Base-by-base conservation (phyloP, 2,329 filamentous ascomycete species). In the Pyrenochaeta sp. region DNA sequence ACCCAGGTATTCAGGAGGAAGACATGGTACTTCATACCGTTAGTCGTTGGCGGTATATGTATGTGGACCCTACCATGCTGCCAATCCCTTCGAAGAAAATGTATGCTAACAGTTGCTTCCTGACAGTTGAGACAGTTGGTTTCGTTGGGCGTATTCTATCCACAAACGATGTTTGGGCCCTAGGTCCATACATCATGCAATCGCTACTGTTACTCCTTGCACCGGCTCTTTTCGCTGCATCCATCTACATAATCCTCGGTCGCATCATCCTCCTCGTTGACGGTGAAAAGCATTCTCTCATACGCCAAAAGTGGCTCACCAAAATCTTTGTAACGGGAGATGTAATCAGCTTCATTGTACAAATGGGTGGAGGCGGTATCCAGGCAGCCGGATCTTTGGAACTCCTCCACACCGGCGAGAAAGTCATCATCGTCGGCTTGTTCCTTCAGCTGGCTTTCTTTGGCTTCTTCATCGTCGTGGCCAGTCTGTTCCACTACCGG, bases 41-140 rank as follows among this genome's bases (percentile, higher is more conserved):
- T 85, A 35, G 56, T 82, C 3, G 63, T 85, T 17, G 82, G 82
- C n/a, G 79, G 80, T 14, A 44, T 79, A 10, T 83, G 82, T 83
- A 73, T 49, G 60, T 15, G 35, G 4, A 12, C 11, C 20, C 31
- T 70, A 65, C 35, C 17, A 5, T n/a, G 5, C 5, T 41, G 23
- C 4, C 23, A 27, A 9, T 21, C 21, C n/a, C n/a, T 31, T 21
- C 20, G 11, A 17, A 18, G 7, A 39, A 5, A 15, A 18, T 18
- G 4, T 5, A n/a, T 18, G 2, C 47, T 54, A 7, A 58, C 5
- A 2, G 4, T n/a, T 29, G 41, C 5, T 9, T 18, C 20, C 14
- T 20, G 18, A 20, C 18, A 64, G 81, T 83, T 51, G 81, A 85
- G 64, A 67, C 71, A 0, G 66, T 85, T 23, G 83, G 82, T 4